Base-by-base conservation (phyloP, 306 rosid species). In the Quercus engelmannii region DNA sequence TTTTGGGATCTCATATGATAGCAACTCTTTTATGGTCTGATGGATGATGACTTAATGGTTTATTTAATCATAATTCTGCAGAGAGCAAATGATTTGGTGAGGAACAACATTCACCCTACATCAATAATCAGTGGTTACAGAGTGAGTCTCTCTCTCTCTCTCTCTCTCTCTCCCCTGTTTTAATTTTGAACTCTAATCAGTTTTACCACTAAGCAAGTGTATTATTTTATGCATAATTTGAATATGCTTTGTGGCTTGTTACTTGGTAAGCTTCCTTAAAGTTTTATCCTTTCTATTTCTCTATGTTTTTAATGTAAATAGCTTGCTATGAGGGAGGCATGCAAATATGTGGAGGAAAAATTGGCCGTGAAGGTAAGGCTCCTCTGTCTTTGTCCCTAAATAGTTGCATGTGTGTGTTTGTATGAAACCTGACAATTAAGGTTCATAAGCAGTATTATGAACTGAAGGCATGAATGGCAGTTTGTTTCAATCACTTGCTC, bases 301-400 rank as follows among this genome's bases (percentile, higher is more conserved):
- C 11, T 52, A 0, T 76, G 14, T 61, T 51, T 20, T 84, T 74
- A 18, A 70, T 77, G 59, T 77, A 74, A 69, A 77, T 82, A 96
- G 98, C 99, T 96, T 81, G 99, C 99, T 25, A 96, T 93, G 97
- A 87, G 99, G 80, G 99, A 96, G 78, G 98, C 97, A 28, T 93
- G 98, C 89, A 96, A 91, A 77, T 96, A 93, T 52, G 88, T 93
- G 1, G 94, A 93, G 18, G 99, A 96, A 71, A 96, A 90, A 75
- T 85, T 93, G 57, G 81, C 94, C 6, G 96, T 93, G 59, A 93
- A 90, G 98, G 99, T 91, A 77, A 75, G 54, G 61, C 26, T 35
- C 61, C 58, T 79, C 12, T 33, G 19, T 28, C 5, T 18, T 55
- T 79, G 23, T 41, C 70, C 61, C 55, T 71, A 31, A 15, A 79